Evolutionary conservation across 192 early-diverging fungal species (phyloP).

Genomic region (Entomortierella chlamydospora): DNA sequence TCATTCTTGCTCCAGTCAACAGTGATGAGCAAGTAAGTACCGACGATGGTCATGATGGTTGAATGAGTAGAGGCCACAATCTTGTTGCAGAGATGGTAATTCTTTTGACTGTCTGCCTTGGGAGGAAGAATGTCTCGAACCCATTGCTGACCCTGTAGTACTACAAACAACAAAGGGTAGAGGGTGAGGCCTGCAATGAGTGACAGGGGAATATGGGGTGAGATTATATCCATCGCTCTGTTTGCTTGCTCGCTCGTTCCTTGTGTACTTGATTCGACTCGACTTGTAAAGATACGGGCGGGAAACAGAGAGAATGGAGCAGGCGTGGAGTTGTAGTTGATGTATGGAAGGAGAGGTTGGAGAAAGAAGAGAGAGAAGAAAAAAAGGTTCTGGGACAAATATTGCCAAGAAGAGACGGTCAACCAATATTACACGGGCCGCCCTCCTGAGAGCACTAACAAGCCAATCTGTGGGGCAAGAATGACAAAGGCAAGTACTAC

Average conservation of each 20-base stretch:
- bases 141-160: conserved; percentile 13
- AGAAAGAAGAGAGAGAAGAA: background rate
- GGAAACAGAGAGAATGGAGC: no score
- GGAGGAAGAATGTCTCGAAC: conserved; percentile 36
- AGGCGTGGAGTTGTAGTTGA: no score
- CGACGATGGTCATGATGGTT: conserved; percentile 46
- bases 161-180: conserved; percentile 38
- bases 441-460: no score
- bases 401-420: no score
- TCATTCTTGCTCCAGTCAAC: conserved; percentile 53
- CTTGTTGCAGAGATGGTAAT: conserved; percentile 53
- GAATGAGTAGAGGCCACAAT: conserved; percentile 52
- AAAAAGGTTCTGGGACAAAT: background rate
- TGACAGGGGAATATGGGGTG: conserved; percentile 35
- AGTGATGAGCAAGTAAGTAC: conserved; percentile 30
- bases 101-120: conserved; percentile 44
- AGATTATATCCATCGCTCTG: background rate
- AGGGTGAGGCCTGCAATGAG: conserved; percentile 39
- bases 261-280: no score
- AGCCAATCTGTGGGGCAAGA: no score
- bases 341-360: background rate
- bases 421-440: background rate
- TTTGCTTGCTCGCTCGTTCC: background rate
- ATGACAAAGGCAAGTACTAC: no score
- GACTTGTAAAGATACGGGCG: no score